Evolutionary conservation across 2,329 filamentous ascomycete genomes (phyloP).

Genomic region (Colletotrichum tabaci): DNA sequence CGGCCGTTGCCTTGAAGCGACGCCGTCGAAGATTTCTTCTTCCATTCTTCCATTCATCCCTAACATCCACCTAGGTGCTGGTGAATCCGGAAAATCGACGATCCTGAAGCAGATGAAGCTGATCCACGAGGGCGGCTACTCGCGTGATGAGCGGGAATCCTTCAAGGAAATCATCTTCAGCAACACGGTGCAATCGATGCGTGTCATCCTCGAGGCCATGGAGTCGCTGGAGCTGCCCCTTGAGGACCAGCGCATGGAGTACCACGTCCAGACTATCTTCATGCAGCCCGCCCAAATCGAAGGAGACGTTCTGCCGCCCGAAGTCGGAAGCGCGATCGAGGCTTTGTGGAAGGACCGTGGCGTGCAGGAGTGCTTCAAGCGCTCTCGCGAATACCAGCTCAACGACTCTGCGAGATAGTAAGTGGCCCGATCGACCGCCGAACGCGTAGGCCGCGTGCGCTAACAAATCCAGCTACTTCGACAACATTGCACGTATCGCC

Average conservation of each 20-base stretch:
- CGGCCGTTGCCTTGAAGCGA: background rate
- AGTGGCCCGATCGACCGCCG: conserved; percentile 55
- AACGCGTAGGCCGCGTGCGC: conserved; percentile 45
- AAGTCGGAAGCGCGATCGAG: conserved; percentile 93
- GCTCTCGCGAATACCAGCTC: conserved; percentile 94
- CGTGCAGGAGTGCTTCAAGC: conserved; percentile 95
- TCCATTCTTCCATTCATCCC: background rate
- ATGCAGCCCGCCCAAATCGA: conserved; percentile 98
- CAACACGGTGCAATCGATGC: conserved; percentile 80
- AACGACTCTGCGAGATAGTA: conserved; percentile 98
- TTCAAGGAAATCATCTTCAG: conserved; percentile 82
- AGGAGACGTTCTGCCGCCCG: conserved; percentile 92
- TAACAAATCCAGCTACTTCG: conserved; percentile 82
- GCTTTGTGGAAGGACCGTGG: conserved; percentile 93
- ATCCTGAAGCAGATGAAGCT: conserved; percentile 99
- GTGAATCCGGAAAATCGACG: conserved; percentile 97
- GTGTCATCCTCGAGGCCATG: conserved; percentile 79
- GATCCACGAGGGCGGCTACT: conserved; percentile 99
- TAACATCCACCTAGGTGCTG: conserved; percentile 77
- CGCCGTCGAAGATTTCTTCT: background rate
- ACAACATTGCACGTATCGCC: conserved; percentile 92
- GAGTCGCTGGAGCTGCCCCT: conserved; percentile 83
- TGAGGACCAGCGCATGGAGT: conserved; percentile 93
- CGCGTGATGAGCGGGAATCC: conserved; percentile 83
- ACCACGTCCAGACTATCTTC: conserved; percentile 98